These are phyloP conservation scores for Xylaria sp. DNA, from an alignment of 495 filamentous ascomycete species.

Conservation along the genomic window DNA sequence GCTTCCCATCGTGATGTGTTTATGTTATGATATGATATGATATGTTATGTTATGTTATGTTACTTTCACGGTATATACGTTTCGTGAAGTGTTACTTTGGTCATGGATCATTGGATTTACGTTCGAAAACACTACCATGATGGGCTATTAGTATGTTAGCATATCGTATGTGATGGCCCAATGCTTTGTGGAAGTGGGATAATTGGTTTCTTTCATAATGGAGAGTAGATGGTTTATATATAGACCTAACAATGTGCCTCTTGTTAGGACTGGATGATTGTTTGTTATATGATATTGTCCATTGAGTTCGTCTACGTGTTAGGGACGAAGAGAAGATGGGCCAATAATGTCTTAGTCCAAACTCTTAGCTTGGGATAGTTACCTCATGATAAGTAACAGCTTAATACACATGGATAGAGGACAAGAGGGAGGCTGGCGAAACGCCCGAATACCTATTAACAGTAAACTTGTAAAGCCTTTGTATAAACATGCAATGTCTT, in stretches of 20 bases:
- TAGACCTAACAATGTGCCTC: not conserved
- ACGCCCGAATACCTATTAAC: not conserved
- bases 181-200: not conserved
- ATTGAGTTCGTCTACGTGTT: not conserved
- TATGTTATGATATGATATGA: not conserved
- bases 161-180: not conserved
- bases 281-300: not conserved
- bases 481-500: not conserved
- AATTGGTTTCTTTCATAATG: not conserved
- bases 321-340: not conserved
- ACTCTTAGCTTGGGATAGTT: not conserved
- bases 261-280: not conserved
- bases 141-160: constrained; percentile 1
- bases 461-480: not conserved
- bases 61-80: not conserved
- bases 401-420: not conserved
- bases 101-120: not conserved
- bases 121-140: not conserved
- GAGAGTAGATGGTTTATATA: not conserved
- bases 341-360: not conserved
- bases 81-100: not conserved
- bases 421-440: not conserved
- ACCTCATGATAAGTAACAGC: not conserved
- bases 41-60: not conserved
- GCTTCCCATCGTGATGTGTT: not conserved